These are phyloP conservation scores for Erucastrum elatum DNA, from an alignment of 345 rosid genomes.

Conservation along the genomic window DNA sequence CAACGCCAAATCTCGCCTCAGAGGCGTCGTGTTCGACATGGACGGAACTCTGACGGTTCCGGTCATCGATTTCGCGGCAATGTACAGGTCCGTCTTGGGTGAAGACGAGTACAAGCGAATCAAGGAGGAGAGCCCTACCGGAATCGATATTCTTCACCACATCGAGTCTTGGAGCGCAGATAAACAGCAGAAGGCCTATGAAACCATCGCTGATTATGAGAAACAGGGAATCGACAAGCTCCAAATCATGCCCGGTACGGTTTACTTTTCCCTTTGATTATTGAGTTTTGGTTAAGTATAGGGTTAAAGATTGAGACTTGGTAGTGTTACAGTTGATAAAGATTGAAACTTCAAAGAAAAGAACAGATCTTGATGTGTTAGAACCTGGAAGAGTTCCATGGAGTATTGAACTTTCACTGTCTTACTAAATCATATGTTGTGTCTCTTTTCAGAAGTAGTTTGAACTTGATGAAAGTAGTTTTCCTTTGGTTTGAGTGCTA, in stretches of 20 bases:
- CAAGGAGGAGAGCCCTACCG: constrained; percentile 66
- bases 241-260: constrained; percentile 89
- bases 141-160: constrained; percentile 80
- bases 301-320: not conserved
- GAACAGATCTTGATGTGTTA: not conserved
- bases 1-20: constrained; percentile 48
- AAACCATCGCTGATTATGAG: constrained; percentile 69
- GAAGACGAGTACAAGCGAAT: constrained; percentile 67
- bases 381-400: not conserved
- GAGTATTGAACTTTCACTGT: not conserved
- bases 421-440: not conserved
- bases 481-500: not conserved
- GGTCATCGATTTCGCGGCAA: constrained; percentile 84
- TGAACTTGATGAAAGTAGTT: not conserved
- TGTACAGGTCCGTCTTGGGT: constrained; percentile 85
- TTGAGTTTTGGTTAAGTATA: not conserved
- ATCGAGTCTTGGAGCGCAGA: constrained; percentile 72
- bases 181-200: constrained; percentile 57
- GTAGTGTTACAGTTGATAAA: not conserved
- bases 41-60: constrained; percentile 93
- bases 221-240: constrained; percentile 74
- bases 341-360: not conserved
- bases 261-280: not conserved
- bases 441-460: not conserved
- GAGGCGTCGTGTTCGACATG: constrained; percentile 79